A percentile compares a stretch with the other conserved stretches of the same genome.
Evolutionary conservation across 1,284 basidiomycete genomes (phyloP).

Genomic region (Jaminaea rosea): DNA sequence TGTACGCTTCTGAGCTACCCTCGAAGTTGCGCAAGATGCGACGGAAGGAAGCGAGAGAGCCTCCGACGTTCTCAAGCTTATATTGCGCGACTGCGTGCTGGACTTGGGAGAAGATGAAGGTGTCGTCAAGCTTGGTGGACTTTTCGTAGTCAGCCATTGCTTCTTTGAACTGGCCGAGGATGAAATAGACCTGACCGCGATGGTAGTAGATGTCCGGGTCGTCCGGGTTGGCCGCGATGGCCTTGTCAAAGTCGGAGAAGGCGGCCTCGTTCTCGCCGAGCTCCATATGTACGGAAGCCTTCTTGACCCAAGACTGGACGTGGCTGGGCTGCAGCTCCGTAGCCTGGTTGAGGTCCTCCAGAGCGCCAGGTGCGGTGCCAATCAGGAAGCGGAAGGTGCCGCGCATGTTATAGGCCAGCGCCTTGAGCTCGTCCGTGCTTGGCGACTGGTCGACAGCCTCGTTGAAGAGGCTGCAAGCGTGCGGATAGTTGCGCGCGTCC

Average conservation of each 20-base stretch:
- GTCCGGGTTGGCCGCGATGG: constrained; percentile 68
- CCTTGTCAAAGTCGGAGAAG: constrained; percentile 83
- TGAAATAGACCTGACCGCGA: constrained; percentile 95
- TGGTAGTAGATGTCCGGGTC: constrained; percentile 99
- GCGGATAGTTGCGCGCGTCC: constrained; percentile 73
- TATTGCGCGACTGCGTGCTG: constrained; percentile 96
- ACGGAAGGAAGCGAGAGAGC: constrained; percentile 82
- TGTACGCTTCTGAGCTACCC: constrained; percentile 43
- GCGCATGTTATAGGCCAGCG: constrained; percentile 82
- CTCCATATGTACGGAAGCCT: constrained; percentile 96
- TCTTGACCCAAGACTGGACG: constrained; percentile 90
- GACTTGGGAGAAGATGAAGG: constrained; percentile 89
- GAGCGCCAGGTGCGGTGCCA: constrained; percentile 73
- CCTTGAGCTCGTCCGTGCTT: constrained; percentile 62
- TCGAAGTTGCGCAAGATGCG: constrained; percentile 37
- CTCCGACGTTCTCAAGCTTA: constrained; percentile 69
- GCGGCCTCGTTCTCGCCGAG: constrained; percentile 59
- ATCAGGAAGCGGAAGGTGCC: constrained; percentile 79
- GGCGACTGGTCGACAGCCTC: constrained; percentile 83
- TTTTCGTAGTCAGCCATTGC: constrained; percentile 85
- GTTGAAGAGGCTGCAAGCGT: constrained; percentile 69
- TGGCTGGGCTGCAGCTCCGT: constrained; percentile 65
- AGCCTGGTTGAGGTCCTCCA: constrained; percentile 71
- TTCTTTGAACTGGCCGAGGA: constrained; percentile 77
- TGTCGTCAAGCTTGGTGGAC: constrained; percentile 70